These are phyloP conservation scores for Trichoderma aggressivum DNA, from an alignment of 2,329 filamentous ascomycete species.

Conservation along the genomic window DNA sequence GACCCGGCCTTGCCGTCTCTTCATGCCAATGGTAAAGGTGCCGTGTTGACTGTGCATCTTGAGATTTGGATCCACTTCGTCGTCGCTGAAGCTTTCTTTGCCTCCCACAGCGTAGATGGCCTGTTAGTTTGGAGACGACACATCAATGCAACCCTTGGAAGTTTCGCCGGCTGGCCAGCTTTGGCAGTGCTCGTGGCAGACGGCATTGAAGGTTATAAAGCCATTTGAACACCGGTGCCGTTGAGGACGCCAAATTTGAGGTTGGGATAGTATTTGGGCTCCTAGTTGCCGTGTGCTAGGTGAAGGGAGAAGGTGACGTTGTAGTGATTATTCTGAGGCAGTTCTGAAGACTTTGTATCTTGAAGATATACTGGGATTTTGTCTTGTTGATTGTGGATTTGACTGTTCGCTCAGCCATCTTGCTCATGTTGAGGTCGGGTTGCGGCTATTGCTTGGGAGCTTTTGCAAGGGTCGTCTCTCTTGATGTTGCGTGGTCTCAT, in stretches of 20 bases:
- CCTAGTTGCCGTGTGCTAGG: constrained; percentile 46
- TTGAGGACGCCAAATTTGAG: constrained; percentile 44
- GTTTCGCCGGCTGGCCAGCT: constrained; percentile 41
- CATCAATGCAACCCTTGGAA: constrained; percentile 45
- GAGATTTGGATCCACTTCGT: constrained; percentile 43
- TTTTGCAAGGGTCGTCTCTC: too few species aligned
- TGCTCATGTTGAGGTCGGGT: too few species aligned
- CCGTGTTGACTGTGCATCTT: constrained; percentile 54
- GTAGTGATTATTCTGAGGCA: constrained; percentile 60
- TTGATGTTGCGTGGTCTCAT: too few species aligned
- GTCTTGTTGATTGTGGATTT: too few species aligned
- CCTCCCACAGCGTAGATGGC: constrained; percentile 58
- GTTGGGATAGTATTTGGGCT: constrained; percentile 47
- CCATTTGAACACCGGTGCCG: constrained; percentile 48
- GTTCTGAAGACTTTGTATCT: constrained; percentile 88
- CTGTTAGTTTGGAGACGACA: constrained; percentile 43
- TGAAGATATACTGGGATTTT: constrained; percentile 69
- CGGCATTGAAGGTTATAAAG: constrained; percentile 47
- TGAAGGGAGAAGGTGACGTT: constrained; percentile 57
- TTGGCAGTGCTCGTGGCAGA: constrained; percentile 50
- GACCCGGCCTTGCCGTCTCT: constrained; percentile 44
- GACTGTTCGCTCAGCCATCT: too few species aligned
- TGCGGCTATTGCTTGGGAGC: too few species aligned
- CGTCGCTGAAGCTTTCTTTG: constrained; percentile 39
- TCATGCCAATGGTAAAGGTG: constrained; percentile 54